A percentile compares a stretch with the other conserved stretches of the same genome.
phyloP scores from a whole-genome alignment of 495 filamentous ascomycete species.

The Neurospora pannonica region DNA sequence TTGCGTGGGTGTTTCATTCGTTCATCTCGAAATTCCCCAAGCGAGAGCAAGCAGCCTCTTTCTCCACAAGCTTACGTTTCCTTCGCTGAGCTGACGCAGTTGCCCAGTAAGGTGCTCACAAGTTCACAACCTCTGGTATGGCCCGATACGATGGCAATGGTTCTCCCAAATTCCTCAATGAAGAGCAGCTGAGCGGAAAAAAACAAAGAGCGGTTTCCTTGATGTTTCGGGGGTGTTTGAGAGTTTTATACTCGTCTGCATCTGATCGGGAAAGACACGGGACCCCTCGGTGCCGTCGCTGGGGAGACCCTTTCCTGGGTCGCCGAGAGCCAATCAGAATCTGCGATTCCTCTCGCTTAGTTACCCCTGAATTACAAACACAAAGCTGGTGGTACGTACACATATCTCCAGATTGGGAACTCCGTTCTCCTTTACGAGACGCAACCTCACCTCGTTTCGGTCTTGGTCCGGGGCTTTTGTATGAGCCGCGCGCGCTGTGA shows the following conservation, averaged over 20 bases:
- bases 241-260: not conserved
- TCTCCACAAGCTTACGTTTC: not conserved
- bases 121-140: not conserved
- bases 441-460: not conserved
- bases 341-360: not conserved
- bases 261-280: not conserved
- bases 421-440: not conserved
- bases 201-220: not conserved
- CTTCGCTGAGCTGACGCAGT: not conserved
- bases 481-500: not conserved
- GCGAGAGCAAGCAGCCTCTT: not conserved
- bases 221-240: not conserved
- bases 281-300: not conserved
- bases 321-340: not conserved
- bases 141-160: not conserved
- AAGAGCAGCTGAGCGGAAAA: not conserved
- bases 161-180: not conserved
- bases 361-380: not conserved
- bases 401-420: not conserved
- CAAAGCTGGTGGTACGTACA: not conserved
- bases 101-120: not conserved
- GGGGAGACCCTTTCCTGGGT: not conserved
- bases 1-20: not conserved
- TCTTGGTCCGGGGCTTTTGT: not conserved
- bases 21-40: not conserved